Evolutionary conservation across 2,329 filamentous ascomycete species (phyloP).

Genomic region (Colletotrichum tanaceti): DNA sequence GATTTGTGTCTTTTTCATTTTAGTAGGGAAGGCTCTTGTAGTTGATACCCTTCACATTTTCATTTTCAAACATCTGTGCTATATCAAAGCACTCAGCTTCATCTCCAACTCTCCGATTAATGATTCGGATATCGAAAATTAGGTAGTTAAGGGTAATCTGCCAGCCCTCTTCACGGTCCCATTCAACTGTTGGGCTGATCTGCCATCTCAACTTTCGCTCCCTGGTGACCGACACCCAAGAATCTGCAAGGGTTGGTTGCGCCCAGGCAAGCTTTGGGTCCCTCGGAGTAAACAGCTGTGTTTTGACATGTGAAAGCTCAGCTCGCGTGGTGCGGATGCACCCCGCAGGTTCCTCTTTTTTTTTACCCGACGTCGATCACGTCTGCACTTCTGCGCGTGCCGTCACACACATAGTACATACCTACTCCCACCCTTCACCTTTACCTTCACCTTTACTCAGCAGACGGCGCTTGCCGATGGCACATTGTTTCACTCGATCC

Average conservation of each 20-base stretch:
- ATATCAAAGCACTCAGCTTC: not conserved
- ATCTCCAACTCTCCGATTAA: not conserved
- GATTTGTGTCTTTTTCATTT: not conserved
- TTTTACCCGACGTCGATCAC: conserved; percentile 29
- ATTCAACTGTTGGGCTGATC: conserved; percentile 37
- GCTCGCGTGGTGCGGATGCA: conserved; percentile 36
- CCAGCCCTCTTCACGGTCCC: conserved; percentile 4
- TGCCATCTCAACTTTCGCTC: conserved; percentile 39
- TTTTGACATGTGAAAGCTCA: conserved; percentile 39
- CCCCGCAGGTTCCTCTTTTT: conserved; percentile 41
- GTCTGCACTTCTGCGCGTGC: conserved; percentile 8
- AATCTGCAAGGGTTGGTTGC: conserved; percentile 31
- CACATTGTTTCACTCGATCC: conserved; percentile 28
- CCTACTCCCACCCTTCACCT: conserved; percentile 7
- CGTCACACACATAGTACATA: not conserved
- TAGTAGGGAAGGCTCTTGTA: conserved; percentile 30
- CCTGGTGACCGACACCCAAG: conserved; percentile 29
- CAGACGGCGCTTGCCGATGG: conserved; percentile 14
- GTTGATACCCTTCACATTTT: conserved; percentile 37
- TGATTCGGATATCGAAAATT: not conserved
- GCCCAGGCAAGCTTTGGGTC: conserved; percentile 14
- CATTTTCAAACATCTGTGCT: conserved; percentile 3
- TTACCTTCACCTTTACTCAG: conserved; percentile 9
- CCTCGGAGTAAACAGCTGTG: conserved; percentile 12
- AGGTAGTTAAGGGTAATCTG: not conserved